Evolutionary conservation across 495 filamentous ascomycete genomes (phyloP), one percentile per base, ranked within the genome.

Genomic region (Cetradonia linearis): DNA sequence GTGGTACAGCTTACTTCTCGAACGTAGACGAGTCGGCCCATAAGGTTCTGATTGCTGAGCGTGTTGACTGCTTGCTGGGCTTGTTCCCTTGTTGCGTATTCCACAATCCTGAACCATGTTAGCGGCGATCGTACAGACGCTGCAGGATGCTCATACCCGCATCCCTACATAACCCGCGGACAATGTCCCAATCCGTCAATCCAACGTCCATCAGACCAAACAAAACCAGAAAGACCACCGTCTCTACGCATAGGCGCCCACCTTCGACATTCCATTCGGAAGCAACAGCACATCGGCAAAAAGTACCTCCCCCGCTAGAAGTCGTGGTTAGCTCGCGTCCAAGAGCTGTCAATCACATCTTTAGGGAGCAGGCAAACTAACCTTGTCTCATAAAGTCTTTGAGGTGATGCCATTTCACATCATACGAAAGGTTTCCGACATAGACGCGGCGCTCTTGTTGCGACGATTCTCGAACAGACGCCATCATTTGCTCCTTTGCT

Each of bases 261-360:
- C 93, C 94, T 98, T 98, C 88, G 92, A 96, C 93, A 98, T 98
- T 90, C 93, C 93, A 84, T 98, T 98, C 72, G 94, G 94, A 90
- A 98, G 91, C 75, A 95, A 82, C 75, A 98, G 86, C 70, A 98
- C 92, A 83, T 98, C 93, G 83, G 93, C 93, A 77, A 94, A 98
- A 78, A 97, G 84, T 77, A 97, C 94, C 73, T 97, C 93, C 82
- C 93, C 93, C 80, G 93, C 93, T 98, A 74, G 69, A 68, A 58
- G 47, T 57, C 55, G 59, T 61, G 57, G 66, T 73, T 66, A 78
- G 74, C 68, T 66, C 65, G 65, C 40, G 54, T 63, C 57, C 64
- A 67, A 53, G 40, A 55, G 14, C 5, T 18, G 16, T 28, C 13
- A 14, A 25, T 63, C 61, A 61, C 52, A 50, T 33, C 18, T 18